Evolutionary conservation across 2,329 filamentous ascomycete species (phyloP), one percentile per base, ranked within the genome.

Genomic region (Monilinia polystroma): DNA sequence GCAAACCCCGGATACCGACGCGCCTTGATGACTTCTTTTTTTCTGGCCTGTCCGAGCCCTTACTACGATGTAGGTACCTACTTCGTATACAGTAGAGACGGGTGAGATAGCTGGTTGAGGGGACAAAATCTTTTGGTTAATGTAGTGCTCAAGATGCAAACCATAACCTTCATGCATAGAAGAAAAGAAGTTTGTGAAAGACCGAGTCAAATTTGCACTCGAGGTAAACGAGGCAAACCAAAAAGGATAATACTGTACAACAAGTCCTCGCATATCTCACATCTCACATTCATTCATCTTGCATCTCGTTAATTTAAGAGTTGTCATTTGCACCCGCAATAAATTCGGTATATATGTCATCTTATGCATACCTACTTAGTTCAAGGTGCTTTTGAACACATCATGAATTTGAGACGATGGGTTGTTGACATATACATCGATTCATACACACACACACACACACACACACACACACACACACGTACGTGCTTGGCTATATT

Each of bases 1-100:
- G 43, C 59, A 64, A 57, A 45, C 63, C 63, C 38, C 63, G 63
- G 53, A 29, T 64, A 64, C 38, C 38, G 41, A 64, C 53, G 26
- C 45, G 53, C 51, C 29, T 45, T 55, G 20, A 47, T 41, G 23
- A 32, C 53, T 23, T 64, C 53, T 23, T 64, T 35, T 56, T 23
- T 55, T 43, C 32, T 35, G 32, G 1, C 7, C 6, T 6, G 60
- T 64, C 11, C 60, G 60, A 55, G 43, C 49, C 20, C 18, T 16
- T 6, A 35, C 20, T 47, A 35, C 29, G 23, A 23, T 32, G 6
- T 32, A 32, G 6, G 32, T 32, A 32, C 3, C 23, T 23, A 23
- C 23, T 23, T 23, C 23, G 4, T 35, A 6, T 35, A 35, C 5
- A n/a, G 16, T 20, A 47, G 45, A 26, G n/a, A 26, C 4, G 32